Evolutionary conservation across 768 basidiomycete genomes (phyloP).

Genomic region (Boletales sp.): DNA sequence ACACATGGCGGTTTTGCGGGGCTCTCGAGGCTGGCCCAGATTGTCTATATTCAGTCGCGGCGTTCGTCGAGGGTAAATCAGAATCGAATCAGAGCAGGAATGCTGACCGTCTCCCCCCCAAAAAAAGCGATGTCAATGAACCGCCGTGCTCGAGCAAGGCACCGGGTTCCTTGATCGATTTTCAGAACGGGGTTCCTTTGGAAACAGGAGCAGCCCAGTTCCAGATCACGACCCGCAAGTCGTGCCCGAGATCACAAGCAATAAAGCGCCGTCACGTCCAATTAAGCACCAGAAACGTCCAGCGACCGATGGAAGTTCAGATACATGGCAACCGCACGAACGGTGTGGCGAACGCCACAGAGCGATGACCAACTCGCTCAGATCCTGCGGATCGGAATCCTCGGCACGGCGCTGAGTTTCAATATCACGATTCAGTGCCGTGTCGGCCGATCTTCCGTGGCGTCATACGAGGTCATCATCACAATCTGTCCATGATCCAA

Average conservation of each 20-base stretch:
- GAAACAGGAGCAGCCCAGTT: conserved; percentile 19
- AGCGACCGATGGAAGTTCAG: conserved; percentile 11
- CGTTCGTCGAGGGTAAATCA: conserved; percentile 21
- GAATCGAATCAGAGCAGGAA: conserved; percentile 26
- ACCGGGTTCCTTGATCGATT: conserved; percentile 28
- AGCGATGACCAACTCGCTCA: neutral
- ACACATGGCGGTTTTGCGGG: conserved; percentile 21
- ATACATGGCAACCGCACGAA: conserved; percentile 19
- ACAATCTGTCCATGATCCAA: no score
- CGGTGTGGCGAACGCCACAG: conserved; percentile 25
- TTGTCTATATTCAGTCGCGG: conserved; percentile 16
- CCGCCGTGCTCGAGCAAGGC: conserved; percentile 20
- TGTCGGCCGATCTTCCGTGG: conserved; percentile 2
- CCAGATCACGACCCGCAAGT: conserved; percentile 24
- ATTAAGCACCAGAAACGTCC: conserved; percentile 23
- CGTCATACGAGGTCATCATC: no score
- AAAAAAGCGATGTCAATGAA: conserved; percentile 12
- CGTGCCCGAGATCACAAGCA: conserved; percentile 15
- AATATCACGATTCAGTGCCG: conserved; percentile 16
- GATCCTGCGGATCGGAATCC: conserved; percentile 10
- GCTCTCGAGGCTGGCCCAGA: conserved; percentile 10
- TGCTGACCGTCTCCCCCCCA: conserved; percentile 15
- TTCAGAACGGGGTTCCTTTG: conserved; percentile 25
- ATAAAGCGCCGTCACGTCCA: conserved; percentile 20
- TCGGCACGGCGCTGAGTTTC: conserved; percentile 20